Base-by-base conservation (phyloP, 768 basidiomycete species). In the Russula compacta region DNA sequence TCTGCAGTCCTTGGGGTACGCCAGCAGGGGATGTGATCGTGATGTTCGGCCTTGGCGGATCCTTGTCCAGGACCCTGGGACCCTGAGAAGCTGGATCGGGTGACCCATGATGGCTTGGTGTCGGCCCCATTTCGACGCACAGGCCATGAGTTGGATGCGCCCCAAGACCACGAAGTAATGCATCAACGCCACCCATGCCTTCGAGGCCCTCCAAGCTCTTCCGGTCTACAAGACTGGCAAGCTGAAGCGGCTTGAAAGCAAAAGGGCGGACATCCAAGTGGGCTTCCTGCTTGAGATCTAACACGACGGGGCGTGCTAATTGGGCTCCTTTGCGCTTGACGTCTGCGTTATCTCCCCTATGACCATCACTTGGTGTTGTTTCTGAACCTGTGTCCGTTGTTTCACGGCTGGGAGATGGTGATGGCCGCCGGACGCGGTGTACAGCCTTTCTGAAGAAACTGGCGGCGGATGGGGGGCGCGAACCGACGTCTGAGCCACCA, bases 151-250 rank as follows among this genome's bases (percentile, higher is more conserved):
- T 74, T 3, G 71, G 67, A 64, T 88, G 73, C 0, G 90, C 86
- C 12, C 91, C 91, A 8, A 98, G 81, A 6, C 91, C 87, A 1
- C 75, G 73, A 12, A 95, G 73, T 12, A 98, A 69, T 8, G 79
- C 83, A 0, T 76, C 66, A 8, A 80, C 75, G 44, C 97, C 97
- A 19, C 93, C 94, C 39, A 95, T 77, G 11, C 72, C 72, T 17
- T 76, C 76, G 36, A 99, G 79, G 14, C 78, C 70, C 2, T 85
- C 79, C 11, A 94, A 64, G 64, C 77, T 86, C 74, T 97, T 98
- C 9, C 94, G 93, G 70, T 98, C 95, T 40, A 98, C 83, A 56
- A 97, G 81, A 61, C 83, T 82, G 1, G 95, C 95, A 15, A 98
- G 84, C 53, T 79, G 76, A 62, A 79, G 81, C 0, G 95, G 91